A percentile compares a stretch with the other conserved stretches of the same genome.
These are phyloP conservation scores for Ustilago esculenta DNA, from an alignment of 1,284 basidiomycete genomes.

Conservation along the genomic window DNA sequence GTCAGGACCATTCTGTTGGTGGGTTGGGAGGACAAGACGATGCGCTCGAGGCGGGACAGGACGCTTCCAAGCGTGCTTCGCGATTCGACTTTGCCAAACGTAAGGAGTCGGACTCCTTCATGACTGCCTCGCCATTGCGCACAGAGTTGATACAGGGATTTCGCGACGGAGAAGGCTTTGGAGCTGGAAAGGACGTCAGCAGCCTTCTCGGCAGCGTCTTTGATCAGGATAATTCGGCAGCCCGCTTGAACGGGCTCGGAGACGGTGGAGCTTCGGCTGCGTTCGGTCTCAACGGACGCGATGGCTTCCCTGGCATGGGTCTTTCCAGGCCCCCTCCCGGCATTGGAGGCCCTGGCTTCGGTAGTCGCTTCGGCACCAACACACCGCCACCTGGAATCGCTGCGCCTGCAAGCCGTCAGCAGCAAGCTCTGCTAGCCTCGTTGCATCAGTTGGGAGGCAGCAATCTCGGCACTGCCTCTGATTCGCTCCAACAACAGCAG, in stretches of 20 bases:
- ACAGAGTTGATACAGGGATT: slow-evolving; percentile 35
- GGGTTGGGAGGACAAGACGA: slow-evolving; percentile 20
- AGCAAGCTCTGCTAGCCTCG: slow-evolving; percentile 49
- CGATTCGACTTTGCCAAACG: slow-evolving; percentile 62
- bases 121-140: slow-evolving; percentile 36
- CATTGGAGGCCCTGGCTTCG: slow-evolving; percentile 40
- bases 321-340: slow-evolving; percentile 33
- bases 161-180: slow-evolving; percentile 20
- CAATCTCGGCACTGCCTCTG: slow-evolving; percentile 8
- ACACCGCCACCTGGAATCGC: slow-evolving; percentile 44
- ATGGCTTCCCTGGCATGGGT: slow-evolving; percentile 42
- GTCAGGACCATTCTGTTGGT: slow-evolving; percentile 33
- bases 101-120: slow-evolving; percentile 52
- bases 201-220: slow-evolving; percentile 54
- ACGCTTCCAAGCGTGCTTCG: slow-evolving; percentile 45
- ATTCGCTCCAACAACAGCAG: slow-evolving; percentile 37
- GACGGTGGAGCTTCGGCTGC: slow-evolving; percentile 32
- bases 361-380: slow-evolving; percentile 40
- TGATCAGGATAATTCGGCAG: slow-evolving; percentile 34
- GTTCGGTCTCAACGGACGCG: slow-evolving; percentile 33
- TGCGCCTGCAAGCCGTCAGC: slow-evolving; percentile 42
- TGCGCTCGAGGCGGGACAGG: slow-evolving; percentile 16
- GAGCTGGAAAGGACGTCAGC: slow-evolving; percentile 42
- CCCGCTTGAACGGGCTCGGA: slow-evolving; percentile 21
- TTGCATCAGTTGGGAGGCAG: slow-evolving; percentile 38